Evolutionary conservation across 2,329 filamentous ascomycete genomes (phyloP).

Genomic region (Diaporthe sp.): DNA sequence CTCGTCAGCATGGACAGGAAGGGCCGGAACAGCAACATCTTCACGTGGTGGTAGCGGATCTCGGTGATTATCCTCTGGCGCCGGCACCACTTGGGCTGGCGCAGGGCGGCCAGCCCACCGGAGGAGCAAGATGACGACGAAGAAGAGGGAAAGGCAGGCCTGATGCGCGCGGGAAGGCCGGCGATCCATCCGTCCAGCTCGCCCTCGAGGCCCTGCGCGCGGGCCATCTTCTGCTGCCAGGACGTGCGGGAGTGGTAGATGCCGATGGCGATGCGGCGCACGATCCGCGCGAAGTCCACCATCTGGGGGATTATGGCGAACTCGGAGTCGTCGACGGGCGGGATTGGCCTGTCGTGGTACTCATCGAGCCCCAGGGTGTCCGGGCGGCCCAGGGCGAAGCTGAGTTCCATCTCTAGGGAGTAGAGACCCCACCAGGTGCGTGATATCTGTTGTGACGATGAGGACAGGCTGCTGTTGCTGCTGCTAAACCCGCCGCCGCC

Average conservation of each 20-base stretch:
- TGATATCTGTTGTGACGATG: neutral
- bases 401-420: constrained; percentile 2
- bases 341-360: neutral
- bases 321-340: constrained; percentile 2
- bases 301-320: constrained; percentile 9
- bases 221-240: neutral
- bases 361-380: constrained; percentile 4
- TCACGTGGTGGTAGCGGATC: constrained; percentile 17
- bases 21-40: constrained; percentile 6
- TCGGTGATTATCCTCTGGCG: constrained; percentile 1
- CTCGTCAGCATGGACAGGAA: neutral
- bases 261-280: constrained; percentile 1
- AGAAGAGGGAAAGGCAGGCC: neutral
- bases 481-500: neutral
- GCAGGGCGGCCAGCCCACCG: neutral
- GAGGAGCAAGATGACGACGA: neutral
- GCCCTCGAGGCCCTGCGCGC: neutral
- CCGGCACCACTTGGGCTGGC: constrained; percentile 11
- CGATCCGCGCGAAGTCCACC: constrained; percentile 3
- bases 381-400: constrained; percentile 2
- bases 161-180: neutral
- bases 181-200: constrained; percentile 10
- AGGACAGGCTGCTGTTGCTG: neutral
- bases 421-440: constrained; percentile 2
- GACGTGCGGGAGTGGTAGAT: constrained; percentile 6